A percentile compares a stretch with the other conserved stretches of the same genome.
These are phyloP conservation scores for Puccinia hordei DNA, from an alignment of 1,284 basidiomycete genomes.

Conservation along the genomic window DNA sequence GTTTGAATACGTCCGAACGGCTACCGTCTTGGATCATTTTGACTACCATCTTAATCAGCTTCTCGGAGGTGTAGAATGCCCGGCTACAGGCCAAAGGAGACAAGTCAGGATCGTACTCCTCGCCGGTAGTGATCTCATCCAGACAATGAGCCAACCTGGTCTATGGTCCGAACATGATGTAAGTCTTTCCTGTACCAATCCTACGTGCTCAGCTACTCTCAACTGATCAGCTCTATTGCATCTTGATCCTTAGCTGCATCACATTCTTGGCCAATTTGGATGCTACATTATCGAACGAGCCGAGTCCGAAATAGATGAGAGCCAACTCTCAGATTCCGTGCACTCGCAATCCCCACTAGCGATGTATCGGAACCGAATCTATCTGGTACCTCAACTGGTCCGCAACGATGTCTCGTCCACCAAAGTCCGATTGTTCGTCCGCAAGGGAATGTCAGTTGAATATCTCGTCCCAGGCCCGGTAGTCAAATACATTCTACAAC, in stretches of 20 bases:
- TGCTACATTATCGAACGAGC: conserved; percentile 93
- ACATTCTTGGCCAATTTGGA: conserved; percentile 91
- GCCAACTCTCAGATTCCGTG: conserved; percentile 22
- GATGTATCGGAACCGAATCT: conserved; percentile 35
- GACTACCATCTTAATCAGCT: conserved; percentile 56
- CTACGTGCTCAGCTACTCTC: not conserved
- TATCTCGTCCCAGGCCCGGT: conserved; percentile 32
- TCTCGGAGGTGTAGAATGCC: conserved; percentile 53
- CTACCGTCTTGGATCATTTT: conserved; percentile 58
- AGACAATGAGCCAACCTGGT: conserved; percentile 97
- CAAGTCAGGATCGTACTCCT: conserved; percentile 78
- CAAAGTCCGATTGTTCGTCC: conserved; percentile 40
- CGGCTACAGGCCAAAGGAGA: conserved; percentile 15
- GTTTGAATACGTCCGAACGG: conserved; percentile 56
- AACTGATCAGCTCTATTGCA: not conserved
- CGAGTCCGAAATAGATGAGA: conserved; percentile 74
- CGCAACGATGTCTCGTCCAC: conserved; percentile 48
- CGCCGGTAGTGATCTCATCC: conserved; percentile 94
- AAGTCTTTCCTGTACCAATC: conserved; percentile 58
- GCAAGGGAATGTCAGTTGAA: conserved; percentile 33
- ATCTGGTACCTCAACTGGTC: conserved; percentile 37
- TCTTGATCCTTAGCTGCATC: conserved; percentile 70
- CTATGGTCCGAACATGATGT: conserved; percentile 95
- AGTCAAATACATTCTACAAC: conserved; percentile 41
- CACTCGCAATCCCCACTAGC: conserved; percentile 40